Base-by-base conservation (phyloP, 331 rosid genomes). In the Cydonia oblonga region DNA sequence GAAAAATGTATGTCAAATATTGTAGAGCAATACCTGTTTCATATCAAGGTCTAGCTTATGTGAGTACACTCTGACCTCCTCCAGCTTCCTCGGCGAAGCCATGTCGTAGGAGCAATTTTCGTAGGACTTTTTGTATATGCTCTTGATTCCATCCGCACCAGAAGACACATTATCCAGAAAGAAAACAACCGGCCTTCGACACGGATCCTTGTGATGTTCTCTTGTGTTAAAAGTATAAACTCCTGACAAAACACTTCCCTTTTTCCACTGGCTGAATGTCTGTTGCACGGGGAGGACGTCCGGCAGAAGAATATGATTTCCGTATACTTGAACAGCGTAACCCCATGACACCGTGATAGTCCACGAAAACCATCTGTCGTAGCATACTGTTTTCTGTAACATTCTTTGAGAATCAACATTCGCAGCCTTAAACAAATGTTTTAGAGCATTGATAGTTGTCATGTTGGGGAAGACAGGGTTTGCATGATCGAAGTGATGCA, bases 311-410 rank as follows among this genome's bases (percentile, higher is more conserved):
- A 85, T 38, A 24, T 84, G 89, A 46, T 73, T 73, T 1, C 81
- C 85, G 49, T 82, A 82, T 46, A 93, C 78, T 64, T 89, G 97
- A 80, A 93, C 92, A n/a, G 98, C 90, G 16, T 87, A 93, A 19
- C 98, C 97, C 98, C 98, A 91, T n/a, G 98, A 89, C 40, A 93
- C 96, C 2, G 85, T 80, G 56, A 93, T 68, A 20, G 98, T 93
- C 97, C 97, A 90, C 8, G 87, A 80, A 73, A 81, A 89, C 96
- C 91, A 81, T 51, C 77, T 89, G 67, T 93, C 89, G 29, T 93
- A 93, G 79, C 98, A 93, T 4, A 91, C 70, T 19, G 92, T 74
- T 73, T 88, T 97, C 40, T 93, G 97, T 26, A 93, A 57, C 25
- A 88, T 54, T 79, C 98, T 83, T 64, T 87, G 90, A 14, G 98